These are phyloP conservation scores for Rhodosporidiobolus sp. DNA, from an alignment of 768 basidiomycete species.

Conservation along the genomic window DNA sequence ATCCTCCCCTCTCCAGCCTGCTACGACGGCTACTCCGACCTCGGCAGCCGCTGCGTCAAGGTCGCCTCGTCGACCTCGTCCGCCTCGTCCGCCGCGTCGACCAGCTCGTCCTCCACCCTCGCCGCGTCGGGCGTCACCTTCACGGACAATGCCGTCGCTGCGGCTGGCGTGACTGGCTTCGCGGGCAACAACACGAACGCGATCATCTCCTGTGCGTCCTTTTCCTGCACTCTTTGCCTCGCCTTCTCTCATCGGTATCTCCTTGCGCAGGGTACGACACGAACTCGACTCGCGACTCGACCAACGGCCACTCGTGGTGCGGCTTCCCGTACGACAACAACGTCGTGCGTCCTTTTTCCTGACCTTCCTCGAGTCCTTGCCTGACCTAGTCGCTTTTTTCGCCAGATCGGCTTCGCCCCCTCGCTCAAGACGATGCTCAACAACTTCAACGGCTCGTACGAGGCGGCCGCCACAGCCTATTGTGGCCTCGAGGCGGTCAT, in stretches of 20 bases:
- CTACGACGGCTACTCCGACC: too few species aligned
- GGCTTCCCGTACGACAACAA: constrained; percentile 27
- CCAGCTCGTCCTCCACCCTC: background rate
- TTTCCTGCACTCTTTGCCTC: too few species aligned
- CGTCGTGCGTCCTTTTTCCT: constrained; percentile 10
- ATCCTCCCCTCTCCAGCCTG: too few species aligned
- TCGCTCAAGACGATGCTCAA: constrained; percentile 35
- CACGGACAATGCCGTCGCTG: background rate
- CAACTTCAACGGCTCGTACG: constrained; percentile 27
- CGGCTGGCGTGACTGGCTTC: constrained; percentile 22
- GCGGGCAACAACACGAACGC: constrained; percentile 13
- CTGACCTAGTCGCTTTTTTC: background rate
- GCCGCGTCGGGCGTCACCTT: background rate
- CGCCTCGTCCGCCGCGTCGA: background rate
- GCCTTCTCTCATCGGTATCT: background rate
- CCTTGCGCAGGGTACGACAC: constrained; percentile 40
- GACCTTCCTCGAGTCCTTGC: background rate
- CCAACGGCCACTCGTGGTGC: constrained; percentile 39
- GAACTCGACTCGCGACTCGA: constrained; percentile 31
- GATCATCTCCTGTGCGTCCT: too few species aligned
- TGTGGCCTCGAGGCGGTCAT: constrained; percentile 38
- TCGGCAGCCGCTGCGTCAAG: too few species aligned
- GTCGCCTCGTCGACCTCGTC: too few species aligned
- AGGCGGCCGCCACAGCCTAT: constrained; percentile 36
- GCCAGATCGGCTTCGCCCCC: constrained; percentile 28